These are phyloP conservation scores for Kuraishia piskuri DNA, from an alignment of 805 yeast species.

Conservation along the genomic window DNA sequence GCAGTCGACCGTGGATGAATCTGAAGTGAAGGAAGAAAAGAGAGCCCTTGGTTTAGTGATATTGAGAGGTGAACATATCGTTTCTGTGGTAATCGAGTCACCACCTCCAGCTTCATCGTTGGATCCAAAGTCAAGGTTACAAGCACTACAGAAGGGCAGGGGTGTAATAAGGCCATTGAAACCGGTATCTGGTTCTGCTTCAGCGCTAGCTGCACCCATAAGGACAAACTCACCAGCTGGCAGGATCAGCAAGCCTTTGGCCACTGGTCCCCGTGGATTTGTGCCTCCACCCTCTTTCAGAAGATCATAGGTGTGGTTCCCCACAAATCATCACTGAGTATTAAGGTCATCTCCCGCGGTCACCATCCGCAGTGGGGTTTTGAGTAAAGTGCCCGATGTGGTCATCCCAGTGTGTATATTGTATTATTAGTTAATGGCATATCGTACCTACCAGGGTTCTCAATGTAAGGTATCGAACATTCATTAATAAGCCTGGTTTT, in stretches of 20 bases:
- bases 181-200: neutral
- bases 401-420: too few species aligned
- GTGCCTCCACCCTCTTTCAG: neutral
- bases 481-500: too few species aligned
- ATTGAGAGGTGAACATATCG: conserved; percentile 81
- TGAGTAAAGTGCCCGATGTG: too few species aligned
- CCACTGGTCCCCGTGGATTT: conserved; percentile 1
- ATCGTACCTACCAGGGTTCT: too few species aligned
- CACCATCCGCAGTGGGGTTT: too few species aligned
- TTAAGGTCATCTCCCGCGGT: too few species aligned
- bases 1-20: conserved; percentile 20
- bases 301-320: too few species aligned
- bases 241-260: conserved; percentile 1
- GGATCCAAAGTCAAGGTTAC: conserved; percentile 19
- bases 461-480: too few species aligned
- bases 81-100: conserved; percentile 64
- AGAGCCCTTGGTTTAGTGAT: conserved; percentile 75
- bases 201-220: conserved; percentile 2
- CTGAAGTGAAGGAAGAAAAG: conserved; percentile 50
- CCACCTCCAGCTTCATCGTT: conserved; percentile 32
- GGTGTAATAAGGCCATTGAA: conserved; percentile 21
- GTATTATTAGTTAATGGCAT: too few species aligned
- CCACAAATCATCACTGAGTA: too few species aligned
- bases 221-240: neutral
- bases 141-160: conserved; percentile 18